Base-by-base conservation (phyloP, 768 basidiomycete species). In the Podaxis sp. region DNA sequence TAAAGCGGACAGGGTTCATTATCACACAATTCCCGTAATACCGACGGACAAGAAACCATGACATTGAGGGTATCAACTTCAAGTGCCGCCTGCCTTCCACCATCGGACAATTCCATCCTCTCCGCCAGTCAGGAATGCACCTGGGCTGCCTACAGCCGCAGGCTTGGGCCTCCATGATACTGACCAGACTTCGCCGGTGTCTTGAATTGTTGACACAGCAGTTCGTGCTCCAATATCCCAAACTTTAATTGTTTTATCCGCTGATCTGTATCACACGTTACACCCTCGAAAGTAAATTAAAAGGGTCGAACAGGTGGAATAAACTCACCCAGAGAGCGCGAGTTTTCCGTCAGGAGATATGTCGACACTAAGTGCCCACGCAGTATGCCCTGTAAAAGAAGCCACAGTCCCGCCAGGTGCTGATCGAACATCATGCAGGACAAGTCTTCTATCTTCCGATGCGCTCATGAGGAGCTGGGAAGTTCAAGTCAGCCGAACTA, bases 371-470 rank as follows among this genome's bases (percentile, higher is more conserved):
- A 98, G 81, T 2, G 94, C 92, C 95, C 96, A 96, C 9, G 94
- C 95, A 0, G 92, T 84, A 73, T 98, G 95, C 0, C 95, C 95
- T 4, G 86, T 84, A 66, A 98, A 79, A 9, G 93, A 87, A 13
- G 95, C 93, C 19, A 96, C 93, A 1, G 89, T 88, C 44, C 91
- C 89, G 19, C 93, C 88, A 49, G 85, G 80, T 4, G 88, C 79
- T n/a, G 83, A 80, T 60, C 95, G 88, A 15, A 95, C 91, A 71
- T 98, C 95, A 73, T 96, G 93, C 53, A 96, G 75, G 58, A 94
- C 88, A 63, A 98, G 87, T 17, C 92, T 86, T 73, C 93, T 94
- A 75, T 96, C 95, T 72, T 98, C 95, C 2, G 94, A 96, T 2
- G 90, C 95, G 48, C 93, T 95, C 57, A 95, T 79, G 2, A 98